Conservation (phyloP, 169 alveolate genomes). For the Plasmodium relictum region DNA sequence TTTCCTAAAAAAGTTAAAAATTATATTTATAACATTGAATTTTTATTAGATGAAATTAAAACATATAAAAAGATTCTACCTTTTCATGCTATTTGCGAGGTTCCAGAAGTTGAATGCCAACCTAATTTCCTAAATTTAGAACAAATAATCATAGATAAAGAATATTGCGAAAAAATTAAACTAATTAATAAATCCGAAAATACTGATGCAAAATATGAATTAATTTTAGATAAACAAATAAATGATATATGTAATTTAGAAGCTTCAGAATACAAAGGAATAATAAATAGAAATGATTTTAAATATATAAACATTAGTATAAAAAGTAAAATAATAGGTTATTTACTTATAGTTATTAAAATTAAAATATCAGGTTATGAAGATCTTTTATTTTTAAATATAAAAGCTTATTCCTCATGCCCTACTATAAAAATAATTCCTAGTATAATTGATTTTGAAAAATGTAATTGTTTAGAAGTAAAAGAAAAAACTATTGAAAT, state of each 20-base stretch:
- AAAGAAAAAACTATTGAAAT: conserved; percentile 57
- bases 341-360: conserved; percentile 56
- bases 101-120: conserved; percentile 25
- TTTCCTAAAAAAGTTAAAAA: conserved; percentile 44
- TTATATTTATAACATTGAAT: conserved; percentile 21
- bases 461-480: conserved; percentile 65
- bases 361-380: conserved; percentile 60
- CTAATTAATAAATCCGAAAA: conserved; percentile 44
- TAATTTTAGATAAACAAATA: conserved; percentile 44
- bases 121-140: conserved; percentile 48
- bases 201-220: conserved; percentile 54
- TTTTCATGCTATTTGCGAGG: conserved; percentile 44
- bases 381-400: conserved; percentile 56
- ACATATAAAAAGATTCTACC: conserved; percentile 39
- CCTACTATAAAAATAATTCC: conserved; percentile 71
- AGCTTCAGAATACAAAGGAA: conserved; percentile 29
- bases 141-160: conserved; percentile 56
- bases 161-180: conserved; percentile 40
- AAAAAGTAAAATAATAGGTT: conserved; percentile 58
- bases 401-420: conserved; percentile 55
- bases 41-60: conserved; percentile 42
- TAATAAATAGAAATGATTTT: conserved; percentile 25
- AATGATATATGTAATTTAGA: conserved; percentile 25
- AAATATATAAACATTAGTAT: conserved; percentile 25
- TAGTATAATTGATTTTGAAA: conserved; percentile 61